Base-by-base conservation (phyloP, 495 filamentous ascomycete genomes). In the Aspergillus baeticus region DNA sequence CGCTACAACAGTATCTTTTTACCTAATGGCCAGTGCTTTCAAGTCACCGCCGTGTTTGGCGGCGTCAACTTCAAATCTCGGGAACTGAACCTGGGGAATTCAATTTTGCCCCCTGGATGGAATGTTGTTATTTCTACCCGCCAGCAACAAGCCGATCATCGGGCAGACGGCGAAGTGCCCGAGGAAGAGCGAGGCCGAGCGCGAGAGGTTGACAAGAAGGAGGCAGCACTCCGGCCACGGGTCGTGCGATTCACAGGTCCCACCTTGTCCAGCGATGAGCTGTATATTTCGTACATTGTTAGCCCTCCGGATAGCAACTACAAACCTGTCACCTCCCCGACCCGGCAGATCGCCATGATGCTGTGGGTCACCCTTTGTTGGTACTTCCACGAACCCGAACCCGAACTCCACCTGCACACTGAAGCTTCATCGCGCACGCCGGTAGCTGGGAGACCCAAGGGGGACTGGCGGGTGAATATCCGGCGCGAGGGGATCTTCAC, bases 341-440 rank as follows among this genome's bases (percentile, higher is more conserved):
- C 91, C 0, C 77, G 92, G 31, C 89, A 92, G 71, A 87, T 96
- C 54, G 92, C 92, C 54, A 89, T 96, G 89, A 93, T 96, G 90
- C 82, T 98, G 6, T 98, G 93, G 91, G 84, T 90, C 23, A 92
- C 90, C 1, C 73, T 98, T 31, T 95, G 87, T 71, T 98, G 95
- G 95, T 98, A 98, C 73, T 98, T 98, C 67, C 92, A 97, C 56
- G 73, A 81, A 62, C 69, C 72, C 0, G 64, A 75, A 38, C 79
- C 79, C 1, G 73, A 81, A 37, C 64, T 70, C 11, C 80, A 78
- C 37, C 51, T 93, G 20, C 77, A 75, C 11, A 89, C 81, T 10
- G 76, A 80, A n/a, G 77, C 81, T 3, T 88, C 84, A 14, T 80
- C 78, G 56, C 58, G 80, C 55, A 88, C 90, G 0, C 87, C 91